These are phyloP conservation scores for Fomitopsis schrenkii DNA, from an alignment of 1,284 basidiomycete genomes.

Conservation along the genomic window DNA sequence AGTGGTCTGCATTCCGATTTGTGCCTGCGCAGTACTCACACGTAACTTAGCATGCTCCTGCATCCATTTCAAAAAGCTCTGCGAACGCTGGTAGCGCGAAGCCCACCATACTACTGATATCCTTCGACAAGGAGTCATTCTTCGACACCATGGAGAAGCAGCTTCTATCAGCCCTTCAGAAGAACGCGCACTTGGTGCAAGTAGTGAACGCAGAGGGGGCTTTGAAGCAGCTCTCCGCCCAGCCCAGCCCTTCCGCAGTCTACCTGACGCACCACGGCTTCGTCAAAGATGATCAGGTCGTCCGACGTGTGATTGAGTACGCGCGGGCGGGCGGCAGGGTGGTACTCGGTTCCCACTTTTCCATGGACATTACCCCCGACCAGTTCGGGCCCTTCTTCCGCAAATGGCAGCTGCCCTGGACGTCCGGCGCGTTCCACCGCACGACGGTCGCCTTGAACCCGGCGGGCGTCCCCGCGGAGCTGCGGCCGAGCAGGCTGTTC, in stretches of 20 bases:
- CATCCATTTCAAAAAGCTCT: not conserved
- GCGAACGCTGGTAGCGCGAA: not conserved
- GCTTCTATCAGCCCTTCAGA: conserved; percentile 9
- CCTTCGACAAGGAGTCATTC: conserved; percentile 9
- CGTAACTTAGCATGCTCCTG: not conserved
- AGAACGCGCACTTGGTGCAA: conserved; percentile 8
- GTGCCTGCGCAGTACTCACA: not conserved
- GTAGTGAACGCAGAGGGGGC: not conserved
- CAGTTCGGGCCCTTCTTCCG: conserved; percentile 5
- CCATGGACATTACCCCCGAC: conserved; percentile 4
- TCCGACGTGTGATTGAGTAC: conserved; percentile 8
- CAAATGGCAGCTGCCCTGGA: conserved; percentile 14
- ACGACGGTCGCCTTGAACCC: conserved; percentile 17
- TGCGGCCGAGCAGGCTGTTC: conserved; percentile 8
- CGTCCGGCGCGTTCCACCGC: conserved; percentile 12
- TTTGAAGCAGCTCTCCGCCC: conserved; percentile 1
- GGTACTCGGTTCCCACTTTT: conserved; percentile 14
- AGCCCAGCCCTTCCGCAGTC: conserved; percentile 9
- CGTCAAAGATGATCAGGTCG: not conserved
- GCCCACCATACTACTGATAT: conserved; percentile 10
- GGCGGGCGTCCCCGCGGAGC: conserved; percentile 13
- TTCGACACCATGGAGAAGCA: conserved; percentile 7
- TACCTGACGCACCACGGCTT: conserved; percentile 13
- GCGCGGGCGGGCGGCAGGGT: conserved; percentile 12
- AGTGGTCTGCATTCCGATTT: not conserved